Evolutionary conservation across 148 eudicot genomes (phyloP).

Genomic region (Limonium bicolor): DNA sequence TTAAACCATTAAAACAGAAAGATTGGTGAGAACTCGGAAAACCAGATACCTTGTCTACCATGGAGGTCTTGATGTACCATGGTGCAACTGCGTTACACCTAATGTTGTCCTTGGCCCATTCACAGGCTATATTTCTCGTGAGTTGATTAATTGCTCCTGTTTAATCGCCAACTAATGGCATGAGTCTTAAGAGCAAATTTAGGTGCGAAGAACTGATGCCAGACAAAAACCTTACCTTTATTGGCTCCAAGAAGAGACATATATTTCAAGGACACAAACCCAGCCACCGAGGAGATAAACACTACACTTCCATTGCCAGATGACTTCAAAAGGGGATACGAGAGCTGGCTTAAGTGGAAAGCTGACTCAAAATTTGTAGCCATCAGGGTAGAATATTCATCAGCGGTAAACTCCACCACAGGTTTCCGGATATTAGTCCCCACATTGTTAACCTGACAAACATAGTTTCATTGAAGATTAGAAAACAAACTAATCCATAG

Average conservation of each 20-base stretch:
- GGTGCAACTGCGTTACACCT: constrained; percentile 39
- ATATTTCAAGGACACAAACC: constrained; percentile 41
- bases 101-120: constrained; percentile 42
- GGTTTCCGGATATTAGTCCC: constrained; percentile 63
- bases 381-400: constrained; percentile 38
- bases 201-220: not conserved
- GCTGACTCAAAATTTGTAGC: constrained; percentile 58
- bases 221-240: constrained; percentile 26
- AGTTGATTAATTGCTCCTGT: constrained; percentile 75
- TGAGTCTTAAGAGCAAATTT: not conserved
- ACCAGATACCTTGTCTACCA: constrained; percentile 27
- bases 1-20: not conserved
- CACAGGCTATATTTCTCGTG: constrained; percentile 37
- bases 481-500: not conserved
- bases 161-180: not conserved
- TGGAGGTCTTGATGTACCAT: constrained; percentile 32
- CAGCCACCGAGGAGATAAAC: constrained; percentile 55
- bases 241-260: constrained; percentile 64
- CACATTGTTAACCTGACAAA: constrained; percentile 59
- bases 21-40: not conserved
- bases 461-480: not conserved
- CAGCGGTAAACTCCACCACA: constrained; percentile 34
- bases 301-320: constrained; percentile 46
- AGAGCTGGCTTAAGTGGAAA: constrained; percentile 52
- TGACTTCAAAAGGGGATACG: constrained; percentile 51